These are phyloP conservation scores for Drechmeria coniospora DNA, from an alignment of 2,329 filamentous ascomycete genomes.

Conservation along the genomic window DNA sequence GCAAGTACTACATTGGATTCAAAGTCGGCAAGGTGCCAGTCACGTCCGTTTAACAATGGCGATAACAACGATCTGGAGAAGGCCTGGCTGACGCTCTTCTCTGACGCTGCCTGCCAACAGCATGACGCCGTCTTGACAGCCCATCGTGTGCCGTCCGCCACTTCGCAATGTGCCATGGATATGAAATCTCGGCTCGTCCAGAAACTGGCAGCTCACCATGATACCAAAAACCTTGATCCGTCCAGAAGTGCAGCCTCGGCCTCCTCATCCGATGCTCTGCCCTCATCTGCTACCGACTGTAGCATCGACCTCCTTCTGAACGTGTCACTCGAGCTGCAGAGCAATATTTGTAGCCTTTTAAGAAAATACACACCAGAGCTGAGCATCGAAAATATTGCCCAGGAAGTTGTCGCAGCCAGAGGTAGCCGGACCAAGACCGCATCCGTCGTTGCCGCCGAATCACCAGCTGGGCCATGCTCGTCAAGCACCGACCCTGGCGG, in stretches of 20 bases:
- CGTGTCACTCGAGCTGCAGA: constrained; percentile 29
- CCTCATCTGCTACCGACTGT: constrained; percentile 24
- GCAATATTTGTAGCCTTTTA: constrained; percentile 33
- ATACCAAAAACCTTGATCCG: constrained; percentile 24
- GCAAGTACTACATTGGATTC: constrained; percentile 34
- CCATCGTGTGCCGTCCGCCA: constrained; percentile 15
- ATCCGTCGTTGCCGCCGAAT: too few relatives aligned
- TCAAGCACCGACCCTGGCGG: not conserved
- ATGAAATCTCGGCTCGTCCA: constrained; percentile 22
- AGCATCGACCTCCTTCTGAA: constrained; percentile 33
- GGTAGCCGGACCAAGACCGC: constrained; percentile 4
- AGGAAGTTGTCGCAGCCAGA: constrained; percentile 26
- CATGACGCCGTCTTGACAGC: constrained; percentile 24
- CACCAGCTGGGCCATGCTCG: not conserved
- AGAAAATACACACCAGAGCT: constrained; percentile 24
- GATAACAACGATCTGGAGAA: constrained; percentile 71
- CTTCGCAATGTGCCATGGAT: constrained; percentile 10
- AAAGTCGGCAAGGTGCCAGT: constrained; percentile 39
- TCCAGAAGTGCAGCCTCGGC: too few relatives aligned
- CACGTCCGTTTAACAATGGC: constrained; percentile 62
- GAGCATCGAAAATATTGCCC: constrained; percentile 26
- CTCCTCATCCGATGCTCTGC: not conserved
- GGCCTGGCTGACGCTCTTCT: constrained; percentile 52
- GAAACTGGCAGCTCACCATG: constrained; percentile 29
- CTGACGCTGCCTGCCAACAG: constrained; percentile 29